Percentiles rank a stretch among this genome's conserved stretches.
These are phyloP conservation scores for Magnolia changhungtana DNA, from an alignment of 164 flowering plant genomes.

Conservation along the genomic window DNA sequence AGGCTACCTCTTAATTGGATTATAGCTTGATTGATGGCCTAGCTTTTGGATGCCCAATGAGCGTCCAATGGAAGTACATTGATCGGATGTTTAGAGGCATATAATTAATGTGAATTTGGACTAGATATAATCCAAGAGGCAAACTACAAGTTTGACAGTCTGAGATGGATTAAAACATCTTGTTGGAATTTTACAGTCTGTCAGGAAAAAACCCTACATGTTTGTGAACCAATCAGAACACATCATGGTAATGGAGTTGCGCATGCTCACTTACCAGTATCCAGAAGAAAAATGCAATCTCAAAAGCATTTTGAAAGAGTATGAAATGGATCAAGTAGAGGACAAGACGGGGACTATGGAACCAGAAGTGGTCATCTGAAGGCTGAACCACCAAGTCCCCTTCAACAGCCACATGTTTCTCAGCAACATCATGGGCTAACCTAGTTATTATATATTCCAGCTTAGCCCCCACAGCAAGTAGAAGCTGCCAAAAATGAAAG, in stretches of 20 bases:
- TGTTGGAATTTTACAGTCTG: neutral
- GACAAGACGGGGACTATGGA: constrained; percentile 47
- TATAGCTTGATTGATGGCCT: no score
- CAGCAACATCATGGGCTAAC: constrained; percentile 50
- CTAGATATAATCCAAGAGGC: neutral
- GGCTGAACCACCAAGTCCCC: constrained; percentile 52
- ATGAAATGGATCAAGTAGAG: constrained; percentile 70
- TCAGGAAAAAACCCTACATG: neutral
- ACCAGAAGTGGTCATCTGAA: constrained; percentile 82
- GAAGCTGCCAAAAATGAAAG: constrained; percentile 38
- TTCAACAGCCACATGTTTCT: constrained; percentile 21
- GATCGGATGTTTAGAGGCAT: no score
- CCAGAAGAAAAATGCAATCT: constrained; percentile 85
- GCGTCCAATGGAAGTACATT: no score
- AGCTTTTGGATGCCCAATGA: no score
- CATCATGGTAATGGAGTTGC: neutral
- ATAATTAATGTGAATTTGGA: no score
- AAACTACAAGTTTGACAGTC: neutral
- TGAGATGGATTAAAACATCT: neutral
- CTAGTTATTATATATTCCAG: constrained; percentile 62
- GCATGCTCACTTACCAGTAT: constrained; percentile 41
- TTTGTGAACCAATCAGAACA: neutral
- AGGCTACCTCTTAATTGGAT: no score
- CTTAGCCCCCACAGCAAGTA: constrained; percentile 72
- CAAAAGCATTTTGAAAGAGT: constrained; percentile 76